Base-by-base conservation (phyloP, 495 filamentous ascomycete genomes). In the Letharia lupina region DNA sequence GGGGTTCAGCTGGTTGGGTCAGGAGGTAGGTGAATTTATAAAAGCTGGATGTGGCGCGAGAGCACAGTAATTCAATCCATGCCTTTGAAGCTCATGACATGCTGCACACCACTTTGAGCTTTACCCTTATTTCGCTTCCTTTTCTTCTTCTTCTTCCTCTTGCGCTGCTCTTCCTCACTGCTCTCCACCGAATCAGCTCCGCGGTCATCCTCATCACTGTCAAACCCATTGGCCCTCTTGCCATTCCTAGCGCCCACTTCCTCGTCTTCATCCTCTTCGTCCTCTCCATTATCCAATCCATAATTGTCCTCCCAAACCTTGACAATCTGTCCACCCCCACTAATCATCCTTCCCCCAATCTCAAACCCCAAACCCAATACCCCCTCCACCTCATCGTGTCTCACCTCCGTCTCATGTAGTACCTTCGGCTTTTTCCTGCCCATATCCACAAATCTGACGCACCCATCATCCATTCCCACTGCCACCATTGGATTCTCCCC, bases 361-460 rank as follows among this genome's bases (percentile, higher is more conserved):
- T 96, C 91, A 69, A 95, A 95, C 28, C 84, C 88, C 18, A 97
- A 69, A 15, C 83, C 85, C 12, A 91, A 82, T 18, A 96, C 90
- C 23, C 87, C 86, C 71, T 96, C 91, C 23, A 91, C 76, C 67
- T 95, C 92, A 73, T 96, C 88, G 75, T 96, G 92, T 73, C 81
- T 80, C 54, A 92, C 75, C 66, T 83, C 80, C 3, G 75, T 80
- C 1, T 85, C 71, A 28, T 56, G 31, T 8, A 35, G 52, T 31
- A 88, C 79, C 72, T 84, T 80, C 31, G 86, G 72, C 20, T 66
- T 68, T 37, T 86, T 87, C 70, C 87, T 83, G 0, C 87, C 88
- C 39, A 87, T 70, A 12, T 85, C 87, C 37, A 74, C 75, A 59
- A 79, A 75, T n/a, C 67, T 68, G 16, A 78, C 72, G 40, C 48